A percentile compares a stretch with the other conserved stretches of the same genome.
Conservation (phyloP, 305 asterid genomes). For the Rubia peregrina region DNA sequence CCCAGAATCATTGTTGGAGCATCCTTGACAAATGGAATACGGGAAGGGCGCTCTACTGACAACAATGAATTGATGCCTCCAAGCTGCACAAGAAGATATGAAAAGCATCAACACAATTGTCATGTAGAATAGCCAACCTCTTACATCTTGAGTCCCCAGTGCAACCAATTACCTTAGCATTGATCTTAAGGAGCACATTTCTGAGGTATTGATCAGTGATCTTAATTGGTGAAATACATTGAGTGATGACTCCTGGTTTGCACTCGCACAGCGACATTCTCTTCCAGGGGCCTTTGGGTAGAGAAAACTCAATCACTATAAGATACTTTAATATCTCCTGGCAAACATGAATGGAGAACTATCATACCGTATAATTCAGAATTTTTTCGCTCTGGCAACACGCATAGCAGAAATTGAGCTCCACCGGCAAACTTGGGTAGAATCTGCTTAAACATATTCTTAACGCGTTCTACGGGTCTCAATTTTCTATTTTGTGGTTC, state of each 20-base stretch:
- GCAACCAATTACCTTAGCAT: conserved; percentile 56
- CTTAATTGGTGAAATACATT: conserved; percentile 71
- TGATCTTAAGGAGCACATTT: conserved; percentile 86
- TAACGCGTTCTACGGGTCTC: conserved; percentile 69
- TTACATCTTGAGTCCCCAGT: conserved; percentile 14
- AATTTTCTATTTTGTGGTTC: conserved; percentile 52
- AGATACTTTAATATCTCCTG: background rate
- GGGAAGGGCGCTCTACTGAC: conserved; percentile 52
- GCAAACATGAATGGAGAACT: conserved; percentile 14
- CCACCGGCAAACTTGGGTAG: conserved; percentile 52
- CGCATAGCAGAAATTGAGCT: conserved; percentile 69
- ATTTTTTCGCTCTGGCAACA: conserved; percentile 75
- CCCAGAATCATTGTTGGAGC: conserved; percentile 91
- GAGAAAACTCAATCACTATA: conserved; percentile 9
- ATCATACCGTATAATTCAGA: conserved; percentile 72
- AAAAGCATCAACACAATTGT: conserved; percentile 11
- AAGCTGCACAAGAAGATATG: conserved; percentile 40
- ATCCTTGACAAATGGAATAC: conserved; percentile 53
- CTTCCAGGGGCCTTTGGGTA: conserved; percentile 87
- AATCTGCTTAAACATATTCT: conserved; percentile 73
- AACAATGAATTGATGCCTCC: conserved; percentile 90
- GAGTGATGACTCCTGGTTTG: conserved; percentile 56
- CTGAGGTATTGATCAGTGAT: conserved; percentile 74
- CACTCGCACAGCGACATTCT: conserved; percentile 54
- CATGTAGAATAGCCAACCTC: conserved; percentile 12